Base-by-base conservation (phyloP, 768 basidiomycete genomes). In the Boletus rubropictus region DNA sequence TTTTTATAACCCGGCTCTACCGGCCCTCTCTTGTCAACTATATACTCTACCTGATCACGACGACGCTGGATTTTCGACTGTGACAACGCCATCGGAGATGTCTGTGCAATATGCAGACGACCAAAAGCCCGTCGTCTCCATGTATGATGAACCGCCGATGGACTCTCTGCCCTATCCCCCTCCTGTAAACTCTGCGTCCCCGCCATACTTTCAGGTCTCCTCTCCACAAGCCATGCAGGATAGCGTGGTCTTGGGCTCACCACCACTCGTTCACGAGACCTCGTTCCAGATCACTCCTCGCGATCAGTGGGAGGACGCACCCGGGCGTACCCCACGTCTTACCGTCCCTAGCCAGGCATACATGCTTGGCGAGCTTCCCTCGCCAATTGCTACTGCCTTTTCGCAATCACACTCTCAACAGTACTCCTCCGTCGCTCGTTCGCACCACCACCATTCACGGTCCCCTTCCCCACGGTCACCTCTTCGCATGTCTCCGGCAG, bases 151-250 rank as follows among this genome's bases (percentile, higher is more conserved):
- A 15, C 65, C 65, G 0, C 65, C 60, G 3, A 66, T 66, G 66
- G 66, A 67, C 37, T 66, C 56, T 5, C 33, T 68, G 10, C 64
- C 64, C 0, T 65, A 41, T 25, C 59, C 65, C 1, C 66, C 64
- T 4, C 64, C 64, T 11, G n/a, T 34, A 3, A 58, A 46, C 17
- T 34, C 59, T 2, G 35, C 47, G 5, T 59, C 64, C 10, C 52
- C 61, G 4, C 49, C 53, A 0, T 59, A 46, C 15, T 68, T 66
- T 24, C 50, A 49, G 17, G 10, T 28, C 7, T 36, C 53, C 2
- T 49, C 52, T 0, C 27, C 49, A 12, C 60, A 53, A 1, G 12
- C 43, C 3, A 18, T 41, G 9, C 59, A 58, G 24, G 61, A 65
- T 8, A 25, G 31, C 17, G 37, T 48, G 8, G 44, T 24, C 15